Base-by-base conservation (phyloP, 169 alveolate species). In the Fabrea salina region DNA sequence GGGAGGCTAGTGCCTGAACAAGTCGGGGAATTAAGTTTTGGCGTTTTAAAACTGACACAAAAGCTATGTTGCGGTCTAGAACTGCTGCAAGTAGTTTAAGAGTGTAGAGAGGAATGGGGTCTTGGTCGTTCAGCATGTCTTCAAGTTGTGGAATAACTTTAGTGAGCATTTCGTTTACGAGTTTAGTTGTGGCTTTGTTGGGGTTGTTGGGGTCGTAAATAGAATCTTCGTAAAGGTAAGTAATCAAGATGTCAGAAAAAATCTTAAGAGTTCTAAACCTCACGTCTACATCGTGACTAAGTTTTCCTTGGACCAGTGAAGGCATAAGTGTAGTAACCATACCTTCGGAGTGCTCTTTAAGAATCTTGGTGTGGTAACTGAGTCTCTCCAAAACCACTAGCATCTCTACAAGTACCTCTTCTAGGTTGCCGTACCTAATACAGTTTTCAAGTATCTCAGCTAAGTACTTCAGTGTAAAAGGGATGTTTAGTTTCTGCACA, bases 21-120 rank as follows among this genome's bases (percentile, higher is more conserved):
- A 87, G 39, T 4, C 49, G 47, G 8, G 61, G 54, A 7, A 87
- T 53, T 40, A 87, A 13, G 6, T 77, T 77, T 2, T 57, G 67
- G 7, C 47, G 39, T 27, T 81, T 71, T 43, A 87, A 50, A 35
- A 74, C 41, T 22, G 47, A 25, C 1, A 81, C 57, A 53, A 87
- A 87, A 11, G 70, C 85, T 33, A 86, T 67, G 49, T 82, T 79
- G 44, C 86, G 67, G 47, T 86, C 92, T 16, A 86, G 67, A 1
- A 86, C 53, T 19, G 82, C 67, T 8, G 81, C 30, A 11, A 87
- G 71, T n/a, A 87, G 79, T 40, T 83, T 82, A 49, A 87, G 75
- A 1, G 85, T 85, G 74, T 58, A 80, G 11, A 83, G 53, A 5
- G 90, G 93, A 11, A 83, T 79, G 19, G 90, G 93, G 47, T 83